Evolutionary conservation across 805 yeast species (phyloP).

Genomic region (Kodamaea hsintzibuensis): DNA sequence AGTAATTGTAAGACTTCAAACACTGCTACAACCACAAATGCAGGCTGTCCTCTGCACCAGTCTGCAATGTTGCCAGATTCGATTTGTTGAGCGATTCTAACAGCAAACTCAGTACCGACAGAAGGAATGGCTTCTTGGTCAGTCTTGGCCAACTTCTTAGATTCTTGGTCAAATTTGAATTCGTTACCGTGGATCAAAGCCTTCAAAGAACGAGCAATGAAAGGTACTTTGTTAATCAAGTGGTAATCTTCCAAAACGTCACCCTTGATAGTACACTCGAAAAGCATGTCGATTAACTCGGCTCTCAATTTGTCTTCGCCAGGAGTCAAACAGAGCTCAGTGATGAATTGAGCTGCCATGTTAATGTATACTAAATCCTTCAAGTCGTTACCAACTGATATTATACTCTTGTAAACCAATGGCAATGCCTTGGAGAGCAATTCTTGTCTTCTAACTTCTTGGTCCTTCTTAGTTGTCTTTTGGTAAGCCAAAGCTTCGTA

Average conservation of each 20-base stretch:
- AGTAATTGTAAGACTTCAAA: constrained; percentile 58
- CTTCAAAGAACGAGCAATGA: constrained; percentile 71
- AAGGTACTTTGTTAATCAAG: constrained; percentile 64
- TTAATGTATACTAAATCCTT: constrained; percentile 47
- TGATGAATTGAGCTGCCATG: constrained; percentile 79
- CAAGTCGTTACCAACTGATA: constrained; percentile 8
- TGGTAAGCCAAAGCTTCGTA: constrained; percentile 58
- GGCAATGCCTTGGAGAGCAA: constrained; percentile 67
- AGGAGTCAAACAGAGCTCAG: constrained; percentile 69
- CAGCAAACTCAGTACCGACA: constrained; percentile 62
- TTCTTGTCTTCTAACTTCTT: constrained; percentile 72
- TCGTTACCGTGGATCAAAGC: constrained; percentile 82
- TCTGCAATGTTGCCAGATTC: constrained; percentile 38
- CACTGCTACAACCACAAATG: constrained; percentile 82
- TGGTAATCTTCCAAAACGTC: constrained; percentile 68
- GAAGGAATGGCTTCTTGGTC: constrained; percentile 41
- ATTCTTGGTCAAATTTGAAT: constrained; percentile 60
- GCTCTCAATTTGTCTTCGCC: constrained; percentile 44
- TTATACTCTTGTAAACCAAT: constrained; percentile 54
- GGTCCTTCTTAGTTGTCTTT: constrained; percentile 83
- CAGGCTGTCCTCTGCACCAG: constrained; percentile 71
- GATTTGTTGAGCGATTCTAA: constrained; percentile 52
- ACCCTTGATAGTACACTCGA: constrained; percentile 58
- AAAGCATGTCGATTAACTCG: constrained; percentile 54
- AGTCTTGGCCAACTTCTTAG: constrained; percentile 47